Evolutionary conservation across 192 early-diverging fungal genomes (phyloP).

Genomic region (Spizellomyces punctatus): DNA sequence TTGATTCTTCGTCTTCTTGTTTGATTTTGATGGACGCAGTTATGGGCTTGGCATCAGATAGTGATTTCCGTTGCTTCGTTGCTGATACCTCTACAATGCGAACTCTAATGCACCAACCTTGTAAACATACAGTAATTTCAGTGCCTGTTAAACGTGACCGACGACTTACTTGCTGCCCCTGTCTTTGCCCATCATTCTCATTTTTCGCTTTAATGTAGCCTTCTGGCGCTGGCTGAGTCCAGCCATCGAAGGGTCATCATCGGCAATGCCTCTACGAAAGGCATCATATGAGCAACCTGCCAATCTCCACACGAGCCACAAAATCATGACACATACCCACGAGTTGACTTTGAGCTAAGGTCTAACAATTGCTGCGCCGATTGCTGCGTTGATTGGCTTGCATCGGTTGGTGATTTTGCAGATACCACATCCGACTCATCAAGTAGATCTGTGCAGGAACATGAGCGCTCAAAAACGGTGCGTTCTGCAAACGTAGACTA

Average conservation of each 20-base stretch:
- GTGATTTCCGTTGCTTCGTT: constrained; percentile 38
- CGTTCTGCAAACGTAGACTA: too few species aligned
- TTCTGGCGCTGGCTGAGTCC: constrained; percentile 89
- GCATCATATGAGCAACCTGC: too few species aligned
- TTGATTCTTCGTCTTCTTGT: not conserved
- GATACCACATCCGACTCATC: constrained; percentile 74
- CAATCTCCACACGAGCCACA: too few species aligned
- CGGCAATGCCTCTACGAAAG: constrained; percentile 1
- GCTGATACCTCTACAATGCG: constrained; percentile 47
- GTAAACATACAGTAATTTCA: too few species aligned
- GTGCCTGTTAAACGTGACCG: too few species aligned
- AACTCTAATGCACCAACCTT: constrained; percentile 29
- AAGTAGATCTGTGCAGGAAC: constrained; percentile 71
- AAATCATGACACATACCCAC: not conserved
- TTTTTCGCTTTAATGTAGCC: constrained; percentile 86
- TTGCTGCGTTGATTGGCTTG: not conserved
- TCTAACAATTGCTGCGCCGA: constrained; percentile 10
- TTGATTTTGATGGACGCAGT: constrained; percentile 15
- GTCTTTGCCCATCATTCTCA: constrained; percentile 75
- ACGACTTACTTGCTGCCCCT: constrained; percentile 69
- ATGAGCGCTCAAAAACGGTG: not conserved
- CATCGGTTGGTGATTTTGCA: not conserved
- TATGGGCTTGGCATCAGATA: constrained; percentile 10
- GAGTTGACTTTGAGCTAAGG: not conserved
- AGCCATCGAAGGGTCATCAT: constrained; percentile 56